Base-by-base conservation (phyloP, 2,329 filamentous ascomycete species). In the Fusarium piperis region DNA sequence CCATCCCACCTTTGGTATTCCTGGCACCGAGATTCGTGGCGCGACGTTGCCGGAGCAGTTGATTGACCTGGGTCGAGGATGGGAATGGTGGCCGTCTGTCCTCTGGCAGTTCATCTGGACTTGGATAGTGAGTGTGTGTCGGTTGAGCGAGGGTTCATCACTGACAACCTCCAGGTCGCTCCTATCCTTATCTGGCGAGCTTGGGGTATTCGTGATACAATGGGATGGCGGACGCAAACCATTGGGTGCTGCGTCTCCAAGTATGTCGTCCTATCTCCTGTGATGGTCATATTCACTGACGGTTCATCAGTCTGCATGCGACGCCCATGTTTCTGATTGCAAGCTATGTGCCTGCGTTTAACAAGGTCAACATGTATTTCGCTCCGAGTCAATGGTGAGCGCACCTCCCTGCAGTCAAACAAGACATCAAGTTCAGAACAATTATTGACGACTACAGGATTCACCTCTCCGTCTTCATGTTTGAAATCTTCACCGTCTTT, bases 291-390 rank as follows among this genome's bases (percentile, higher is more conserved):
- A 32, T 18, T 32, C 32, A 30, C 67, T 66, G 51, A 65, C 60
- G 64, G 13, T 9, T 15, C 26, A 28, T 20, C 41, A 89, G 88
- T 51, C 83, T 92, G 11, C 89, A 87, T 44, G 90, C 89, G 12
- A 87, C 89, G 3, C 90, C 91, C 0, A 85, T 92, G 81, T 92
- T 89, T 88, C 84, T 92, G 36, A 80, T 90, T 36, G 90, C 88
- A 41, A 82, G 88, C 2, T 84, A 87, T 64, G 81, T 83, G 2
- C 84, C 87, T 7, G 81, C 69, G 1, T 85, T 90, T 79, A 81
- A 79, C 4, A 73, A 79, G 0, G 80, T 90, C 58, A 90, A 90
- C 76, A 76, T 77, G 20, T 86, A 86, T 73, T 90, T 85, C 71
- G 78, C 87, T 4, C 88, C 90, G 28, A 86, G 89, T 11, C 86